Percentiles rank a stretch among this genome's conserved stretches.
phyloP scores from a whole-genome alignment of 2,329 filamentous ascomycete genomes.

The Trichoderma sp. region DNA sequence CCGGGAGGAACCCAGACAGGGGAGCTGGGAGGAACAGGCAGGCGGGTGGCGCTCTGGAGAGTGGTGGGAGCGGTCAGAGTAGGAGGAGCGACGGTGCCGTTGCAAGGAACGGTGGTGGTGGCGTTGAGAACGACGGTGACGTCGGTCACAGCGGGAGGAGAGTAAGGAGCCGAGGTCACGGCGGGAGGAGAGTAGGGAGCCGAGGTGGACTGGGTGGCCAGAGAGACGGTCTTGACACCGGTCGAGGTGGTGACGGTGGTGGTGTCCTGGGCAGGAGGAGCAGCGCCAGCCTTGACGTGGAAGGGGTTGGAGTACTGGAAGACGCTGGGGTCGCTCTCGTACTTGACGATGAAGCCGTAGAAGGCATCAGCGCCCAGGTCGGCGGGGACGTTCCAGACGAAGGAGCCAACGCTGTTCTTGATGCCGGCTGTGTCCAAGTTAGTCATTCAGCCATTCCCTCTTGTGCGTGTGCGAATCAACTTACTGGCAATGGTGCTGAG shows the following conservation, averaged over 20 bases:
- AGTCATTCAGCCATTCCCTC: background rate
- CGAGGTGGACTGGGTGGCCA: constrained; percentile 32
- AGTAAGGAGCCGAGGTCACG: background rate
- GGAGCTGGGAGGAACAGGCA: constrained; percentile 32
- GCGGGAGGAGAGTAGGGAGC: constrained; percentile 9
- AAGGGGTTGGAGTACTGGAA: constrained; percentile 68
- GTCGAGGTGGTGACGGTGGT: constrained; percentile 35
- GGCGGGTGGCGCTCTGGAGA: constrained; percentile 30
- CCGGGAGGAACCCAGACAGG: constrained; percentile 29
- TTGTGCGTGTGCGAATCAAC: constrained; percentile 35
- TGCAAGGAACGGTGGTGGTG: constrained; percentile 34
- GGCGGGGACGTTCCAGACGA: constrained; percentile 53
- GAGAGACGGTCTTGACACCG: constrained; percentile 37
- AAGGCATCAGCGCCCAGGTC: constrained; percentile 47
- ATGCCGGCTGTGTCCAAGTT: constrained; percentile 46
- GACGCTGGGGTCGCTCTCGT: constrained; percentile 48
- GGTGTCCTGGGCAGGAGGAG: constrained; percentile 28
- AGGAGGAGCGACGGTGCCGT: constrained; percentile 28
- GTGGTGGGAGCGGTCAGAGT: constrained; percentile 31
- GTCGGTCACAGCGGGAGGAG: constrained; percentile 24
- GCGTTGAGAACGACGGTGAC: constrained; percentile 29
- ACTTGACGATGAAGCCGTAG: constrained; percentile 60
- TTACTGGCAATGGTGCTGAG: constrained; percentile 53
- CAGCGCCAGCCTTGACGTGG: constrained; percentile 44
- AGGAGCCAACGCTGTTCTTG: constrained; percentile 47